Percentiles rank a stretch among this genome's conserved stretches.
phyloP scores from a whole-genome alignment of 352 stramenopile species.

The Lagenidium sp. region DNA sequence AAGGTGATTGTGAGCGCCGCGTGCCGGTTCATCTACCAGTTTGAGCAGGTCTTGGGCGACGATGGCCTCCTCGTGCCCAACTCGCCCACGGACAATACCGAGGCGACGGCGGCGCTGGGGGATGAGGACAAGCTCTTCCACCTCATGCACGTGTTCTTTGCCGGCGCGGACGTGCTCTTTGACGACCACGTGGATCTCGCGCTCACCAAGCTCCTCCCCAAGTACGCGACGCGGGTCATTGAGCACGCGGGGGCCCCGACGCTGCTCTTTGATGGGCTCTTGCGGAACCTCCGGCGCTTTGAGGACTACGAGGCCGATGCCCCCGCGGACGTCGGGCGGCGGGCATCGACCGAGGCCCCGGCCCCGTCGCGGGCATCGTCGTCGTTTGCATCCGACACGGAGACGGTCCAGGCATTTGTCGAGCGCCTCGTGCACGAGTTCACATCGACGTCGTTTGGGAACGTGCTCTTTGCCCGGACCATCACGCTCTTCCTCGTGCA shows the following conservation, averaged over 20 bases:
- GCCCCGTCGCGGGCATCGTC: no score
- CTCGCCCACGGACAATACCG: neutral
- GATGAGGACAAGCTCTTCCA: conserved; percentile 73
- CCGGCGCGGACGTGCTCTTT: conserved; percentile 59
- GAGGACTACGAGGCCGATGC: conserved; percentile 22
- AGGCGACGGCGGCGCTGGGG: conserved; percentile 5
- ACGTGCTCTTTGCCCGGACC: conserved; percentile 52
- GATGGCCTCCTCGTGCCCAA: conserved; percentile 13
- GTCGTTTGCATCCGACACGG: conserved; percentile 40
- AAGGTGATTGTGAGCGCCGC: conserved; percentile 63
- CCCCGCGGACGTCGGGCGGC: conserved; percentile 1
- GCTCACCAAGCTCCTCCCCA: conserved; percentile 34
- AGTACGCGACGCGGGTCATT: conserved; percentile 22
- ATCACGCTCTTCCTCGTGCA: conserved; percentile 46
- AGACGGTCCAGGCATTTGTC: conserved; percentile 53
- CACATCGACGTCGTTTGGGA: conserved; percentile 53
- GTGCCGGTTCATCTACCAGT: conserved; percentile 50
- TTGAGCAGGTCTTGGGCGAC: conserved; percentile 20
- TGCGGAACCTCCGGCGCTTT: conserved; percentile 39
- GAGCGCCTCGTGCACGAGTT: conserved; percentile 65
- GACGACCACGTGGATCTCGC: conserved; percentile 50
- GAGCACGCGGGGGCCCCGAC: conserved; percentile 3
- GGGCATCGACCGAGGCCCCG: conserved; percentile 2
- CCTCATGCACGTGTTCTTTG: conserved; percentile 63
- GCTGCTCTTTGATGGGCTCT: conserved; percentile 31